phyloP scores from a whole-genome alignment of 2,329 filamentous ascomycete species.

The Talaromyces sp. region DNA sequence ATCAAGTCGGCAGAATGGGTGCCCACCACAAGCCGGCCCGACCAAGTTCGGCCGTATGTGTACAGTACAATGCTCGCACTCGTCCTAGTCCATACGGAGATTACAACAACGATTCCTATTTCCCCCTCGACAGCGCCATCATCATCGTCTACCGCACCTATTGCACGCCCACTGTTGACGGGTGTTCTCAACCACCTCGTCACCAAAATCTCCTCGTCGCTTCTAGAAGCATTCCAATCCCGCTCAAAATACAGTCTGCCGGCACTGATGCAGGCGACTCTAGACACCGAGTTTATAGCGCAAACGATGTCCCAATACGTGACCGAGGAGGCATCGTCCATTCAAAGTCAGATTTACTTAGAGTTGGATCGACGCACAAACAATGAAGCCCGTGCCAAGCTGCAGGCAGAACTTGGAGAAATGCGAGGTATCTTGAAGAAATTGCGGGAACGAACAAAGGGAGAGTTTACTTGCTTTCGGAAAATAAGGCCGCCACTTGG shows the following conservation, averaged over 20 bases:
- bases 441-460: conserved; percentile 73
- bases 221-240: conserved; percentile 73
- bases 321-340: conserved; percentile 71
- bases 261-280: conserved; percentile 90
- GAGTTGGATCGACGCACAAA: conserved; percentile 86
- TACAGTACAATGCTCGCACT: conserved; percentile 80
- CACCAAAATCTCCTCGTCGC: conserved; percentile 70
- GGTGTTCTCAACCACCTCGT: conserved; percentile 83
- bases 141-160: conserved; percentile 62
- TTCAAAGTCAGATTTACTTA: conserved; percentile 87
- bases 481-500: conserved; percentile 46
- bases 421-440: conserved; percentile 85
- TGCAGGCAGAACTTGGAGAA: conserved; percentile 84
- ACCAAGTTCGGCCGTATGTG: conserved; percentile 78
- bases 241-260: conserved; percentile 67
- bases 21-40: conserved; percentile 55
- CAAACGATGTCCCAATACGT: conserved; percentile 90
- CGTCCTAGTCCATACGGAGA: conserved; percentile 87
- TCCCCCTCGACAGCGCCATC: conserved; percentile 66
- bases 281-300: conserved; percentile 94
- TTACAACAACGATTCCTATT: conserved; percentile 65
- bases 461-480: conserved; percentile 82
- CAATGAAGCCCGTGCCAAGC: conserved; percentile 69
- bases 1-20: conserved; percentile 69
- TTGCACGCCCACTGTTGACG: conserved; percentile 60